A percentile compares a stretch with the other conserved stretches of the same genome.
Evolutionary conservation across 2,329 filamentous ascomycete genomes (phyloP).

Genomic region (Colletotrichum destructivum): DNA sequence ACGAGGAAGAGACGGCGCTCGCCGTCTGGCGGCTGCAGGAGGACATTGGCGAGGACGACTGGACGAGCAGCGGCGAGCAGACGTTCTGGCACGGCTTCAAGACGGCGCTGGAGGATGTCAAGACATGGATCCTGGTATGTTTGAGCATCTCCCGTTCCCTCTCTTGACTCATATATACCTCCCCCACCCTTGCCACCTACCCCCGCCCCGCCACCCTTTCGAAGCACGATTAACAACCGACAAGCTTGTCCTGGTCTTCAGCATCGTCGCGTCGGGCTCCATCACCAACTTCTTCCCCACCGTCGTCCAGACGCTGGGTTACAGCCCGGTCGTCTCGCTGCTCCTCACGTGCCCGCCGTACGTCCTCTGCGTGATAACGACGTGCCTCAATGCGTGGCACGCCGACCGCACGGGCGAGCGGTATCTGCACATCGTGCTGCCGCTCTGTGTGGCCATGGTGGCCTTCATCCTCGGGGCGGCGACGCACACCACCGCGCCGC

Average conservation of each 20-base stretch:
- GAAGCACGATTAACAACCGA: background rate
- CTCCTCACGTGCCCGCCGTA: conserved; percentile 78
- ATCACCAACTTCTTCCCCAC: conserved; percentile 81
- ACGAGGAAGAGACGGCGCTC: conserved; percentile 61
- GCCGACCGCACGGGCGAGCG: conserved; percentile 80
- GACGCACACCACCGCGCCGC: conserved; percentile 71
- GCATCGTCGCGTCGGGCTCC: conserved; percentile 69
- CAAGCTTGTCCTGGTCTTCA: conserved; percentile 69
- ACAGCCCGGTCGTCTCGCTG: conserved; percentile 71
- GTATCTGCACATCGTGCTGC: conserved; percentile 76
- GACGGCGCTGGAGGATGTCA: conserved; percentile 70
- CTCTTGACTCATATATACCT: too few relatives aligned
- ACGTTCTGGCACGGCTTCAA: conserved; percentile 69
- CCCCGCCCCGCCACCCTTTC: background rate
- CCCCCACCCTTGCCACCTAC: too few relatives aligned
- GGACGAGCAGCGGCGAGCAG: conserved; percentile 69
- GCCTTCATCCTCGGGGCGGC: conserved; percentile 79
- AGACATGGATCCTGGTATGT: conserved; percentile 72
- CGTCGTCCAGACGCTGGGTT: conserved; percentile 78
- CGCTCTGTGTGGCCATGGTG: conserved; percentile 72
- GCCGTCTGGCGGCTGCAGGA: conserved; percentile 75
- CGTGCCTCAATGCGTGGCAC: conserved; percentile 77
- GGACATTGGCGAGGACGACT: conserved; percentile 77
- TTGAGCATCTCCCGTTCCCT: background rate
- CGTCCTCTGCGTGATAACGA: conserved; percentile 72